phyloP scores from a whole-genome alignment of 2,329 filamentous ascomycete genomes.

The Alternaria consortialis region DNA sequence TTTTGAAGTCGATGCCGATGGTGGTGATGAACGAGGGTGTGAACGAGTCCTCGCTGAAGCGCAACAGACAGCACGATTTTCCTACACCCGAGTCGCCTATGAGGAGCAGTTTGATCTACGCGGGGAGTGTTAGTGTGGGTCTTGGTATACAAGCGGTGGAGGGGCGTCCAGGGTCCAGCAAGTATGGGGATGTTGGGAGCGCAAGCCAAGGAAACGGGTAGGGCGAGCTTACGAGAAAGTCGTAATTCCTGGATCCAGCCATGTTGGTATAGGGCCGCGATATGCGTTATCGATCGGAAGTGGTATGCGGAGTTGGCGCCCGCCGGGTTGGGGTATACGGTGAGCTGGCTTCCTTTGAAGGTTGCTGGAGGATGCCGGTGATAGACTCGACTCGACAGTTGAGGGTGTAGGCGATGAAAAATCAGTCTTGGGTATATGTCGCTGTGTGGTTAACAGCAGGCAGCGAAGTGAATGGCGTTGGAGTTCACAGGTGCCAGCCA shows the following conservation, averaged over 20 bases:
- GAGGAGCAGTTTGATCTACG: conserved; percentile 92
- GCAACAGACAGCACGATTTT: conserved; percentile 95
- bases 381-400: conserved; percentile 1
- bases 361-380: conserved; percentile 2
- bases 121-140: conserved; percentile 23
- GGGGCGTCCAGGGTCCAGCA: conserved; percentile 14
- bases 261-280: conserved; percentile 61
- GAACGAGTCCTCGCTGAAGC: conserved; percentile 97
- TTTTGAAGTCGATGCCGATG: conserved; percentile 99
- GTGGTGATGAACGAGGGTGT: conserved; percentile 98
- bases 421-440: conserved; percentile 6
- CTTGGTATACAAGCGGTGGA: conserved; percentile 14
- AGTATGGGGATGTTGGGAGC: conserved; percentile 8
- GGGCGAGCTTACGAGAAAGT: conserved; percentile 82
- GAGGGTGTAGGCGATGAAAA: not conserved
- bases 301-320: conserved; percentile 36
- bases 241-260: conserved; percentile 98
- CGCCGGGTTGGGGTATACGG: conserved; percentile 27
- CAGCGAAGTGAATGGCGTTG: conserved; percentile 19
- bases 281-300: conserved; percentile 21
- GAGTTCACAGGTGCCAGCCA: conserved; percentile 21
- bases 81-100: conserved; percentile 97
- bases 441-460: conserved; percentile 13
- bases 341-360: conserved; percentile 14
- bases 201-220: conserved; percentile 7